Percentiles rank a stretch among this genome's conserved stretches.
Evolutionary conservation across 129 eudicot species (phyloP).

Genomic region (Saposhnikovia divaricata): DNA sequence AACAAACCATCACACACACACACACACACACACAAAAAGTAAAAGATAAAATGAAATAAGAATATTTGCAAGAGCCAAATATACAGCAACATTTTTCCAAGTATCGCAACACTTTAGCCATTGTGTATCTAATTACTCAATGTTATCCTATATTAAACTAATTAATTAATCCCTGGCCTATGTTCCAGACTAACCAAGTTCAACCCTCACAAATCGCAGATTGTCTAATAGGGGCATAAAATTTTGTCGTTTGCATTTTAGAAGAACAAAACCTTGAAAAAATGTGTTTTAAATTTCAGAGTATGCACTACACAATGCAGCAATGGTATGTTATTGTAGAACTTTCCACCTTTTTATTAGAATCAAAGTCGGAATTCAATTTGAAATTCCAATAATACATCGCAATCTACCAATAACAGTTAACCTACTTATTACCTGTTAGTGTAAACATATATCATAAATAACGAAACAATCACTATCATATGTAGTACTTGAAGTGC

Average conservation of each 20-base stretch:
- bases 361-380: not conserved
- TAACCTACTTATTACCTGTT: not conserved
- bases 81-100: not conserved
- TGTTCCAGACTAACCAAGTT: not conserved
- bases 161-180: not conserved
- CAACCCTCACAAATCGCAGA: not conserved
- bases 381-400: not conserved
- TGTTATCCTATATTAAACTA: not conserved
- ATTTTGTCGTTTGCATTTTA: not conserved
- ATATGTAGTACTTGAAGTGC: not conserved
- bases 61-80: not conserved
- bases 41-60: not conserved
- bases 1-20: not conserved
- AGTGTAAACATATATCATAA: not conserved
- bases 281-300: not conserved
- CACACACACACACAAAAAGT: not conserved
- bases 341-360: not conserved
- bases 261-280: not conserved
- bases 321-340: not conserved
- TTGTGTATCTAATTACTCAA: not conserved
- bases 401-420: not conserved
- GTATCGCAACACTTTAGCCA: not conserved
- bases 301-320: not conserved
- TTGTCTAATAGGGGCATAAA: not conserved
- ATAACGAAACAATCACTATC: not conserved